phyloP scores from a whole-genome alignment of 2,329 filamentous ascomycete species.

The Pseudogymnoascus verrucosus region DNA sequence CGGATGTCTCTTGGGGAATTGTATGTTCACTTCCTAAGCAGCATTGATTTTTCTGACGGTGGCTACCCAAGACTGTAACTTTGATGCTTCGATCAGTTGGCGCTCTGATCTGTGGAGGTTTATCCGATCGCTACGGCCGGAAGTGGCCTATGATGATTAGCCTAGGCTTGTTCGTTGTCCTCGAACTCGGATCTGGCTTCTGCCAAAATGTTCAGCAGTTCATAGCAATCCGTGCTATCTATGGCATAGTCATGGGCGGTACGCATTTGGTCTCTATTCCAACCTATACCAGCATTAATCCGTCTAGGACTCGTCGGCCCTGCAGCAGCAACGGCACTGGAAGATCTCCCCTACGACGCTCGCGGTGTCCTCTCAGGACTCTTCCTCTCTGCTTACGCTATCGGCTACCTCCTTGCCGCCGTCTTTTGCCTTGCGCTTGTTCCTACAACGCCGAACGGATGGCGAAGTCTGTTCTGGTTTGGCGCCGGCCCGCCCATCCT shows the following conservation, averaged over 20 bases:
- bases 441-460: slow-evolving; percentile 65
- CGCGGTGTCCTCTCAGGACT: slow-evolving; percentile 23
- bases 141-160: slow-evolving; percentile 68
- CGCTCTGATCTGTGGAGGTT: slow-evolving; percentile 65
- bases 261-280: slow-evolving; percentile 38
- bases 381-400: slow-evolving; percentile 22
- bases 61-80: slow-evolving; percentile 27
- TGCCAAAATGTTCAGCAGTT: slow-evolving; percentile 36
- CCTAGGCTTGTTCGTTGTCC: slow-evolving; percentile 58
- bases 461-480: slow-evolving; percentile 83
- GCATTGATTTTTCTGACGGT: not conserved
- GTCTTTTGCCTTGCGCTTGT: slow-evolving; percentile 58
- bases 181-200: slow-evolving; percentile 46
- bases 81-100: slow-evolving; percentile 66
- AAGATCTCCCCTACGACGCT: slow-evolving; percentile 36
- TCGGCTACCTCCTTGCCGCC: slow-evolving; percentile 23
- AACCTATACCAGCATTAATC: not conserved
- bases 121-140: slow-evolving; percentile 49
- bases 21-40: not conserved
- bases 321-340: slow-evolving; percentile 67
- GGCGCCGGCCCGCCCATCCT: slow-evolving; percentile 68
- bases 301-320: slow-evolving; percentile 41
- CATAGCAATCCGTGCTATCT: slow-evolving; percentile 63
- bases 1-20: slow-evolving; percentile 2
- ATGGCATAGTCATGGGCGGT: slow-evolving; percentile 75